Conservation (phyloP, 2,329 filamentous ascomycete species). For the Plenodomus tracheiphilus region DNA sequence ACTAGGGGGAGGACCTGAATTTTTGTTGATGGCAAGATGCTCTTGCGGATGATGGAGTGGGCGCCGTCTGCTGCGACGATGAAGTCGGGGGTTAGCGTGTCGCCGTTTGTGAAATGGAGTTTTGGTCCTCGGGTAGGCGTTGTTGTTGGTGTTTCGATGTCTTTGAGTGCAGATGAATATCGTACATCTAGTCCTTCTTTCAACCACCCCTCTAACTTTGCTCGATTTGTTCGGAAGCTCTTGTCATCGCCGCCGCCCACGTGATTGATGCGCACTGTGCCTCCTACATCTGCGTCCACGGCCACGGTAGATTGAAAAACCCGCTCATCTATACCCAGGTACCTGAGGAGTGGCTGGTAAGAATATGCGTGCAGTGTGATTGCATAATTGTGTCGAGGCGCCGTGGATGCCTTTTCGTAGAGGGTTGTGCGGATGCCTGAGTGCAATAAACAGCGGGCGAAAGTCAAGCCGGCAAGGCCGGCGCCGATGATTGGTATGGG, state of each 20-base stretch:
- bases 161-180: conserved; percentile 34
- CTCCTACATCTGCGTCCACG: conserved; percentile 33
- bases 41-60: conserved; percentile 40
- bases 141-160: conserved; percentile 8
- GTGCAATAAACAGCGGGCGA: conserved; percentile 41
- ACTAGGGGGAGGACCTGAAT: conserved; percentile 43
- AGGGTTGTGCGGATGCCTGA: conserved; percentile 36
- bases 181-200: conserved; percentile 42
- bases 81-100: conserved; percentile 11
- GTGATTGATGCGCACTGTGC: conserved; percentile 23
- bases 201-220: conserved; percentile 41
- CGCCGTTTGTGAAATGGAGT: conserved; percentile 16
- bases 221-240: conserved; percentile 43
- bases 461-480: conserved; percentile 50
- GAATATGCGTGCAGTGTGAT: conserved; percentile 44
- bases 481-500: conserved; percentile 47
- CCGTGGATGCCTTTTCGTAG: conserved; percentile 37
- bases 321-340: conserved; percentile 36
- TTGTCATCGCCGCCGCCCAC: conserved; percentile 2
- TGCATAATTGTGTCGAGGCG: conserved; percentile 41
- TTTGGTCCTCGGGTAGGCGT: background rate
- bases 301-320: conserved; percentile 37
- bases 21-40: conserved; percentile 23
- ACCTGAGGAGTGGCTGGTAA: conserved; percentile 38
- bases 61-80: conserved; percentile 45